Evolutionary conservation across 208 protist genomes (phyloP).

Genomic region (Leishmania braziliensis): DNA sequence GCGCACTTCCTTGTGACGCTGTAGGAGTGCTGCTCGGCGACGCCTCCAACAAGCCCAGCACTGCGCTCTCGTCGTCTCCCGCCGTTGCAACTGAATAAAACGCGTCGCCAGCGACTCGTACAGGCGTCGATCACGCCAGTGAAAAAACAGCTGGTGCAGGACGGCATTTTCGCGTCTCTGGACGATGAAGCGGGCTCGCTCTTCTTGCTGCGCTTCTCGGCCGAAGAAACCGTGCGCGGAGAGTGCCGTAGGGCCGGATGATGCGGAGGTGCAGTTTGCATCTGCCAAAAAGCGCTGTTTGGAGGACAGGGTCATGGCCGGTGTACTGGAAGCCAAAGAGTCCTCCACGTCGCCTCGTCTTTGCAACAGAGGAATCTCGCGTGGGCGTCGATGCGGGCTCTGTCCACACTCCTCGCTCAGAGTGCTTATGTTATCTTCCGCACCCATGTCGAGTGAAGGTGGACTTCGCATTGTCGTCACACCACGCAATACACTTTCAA

Average conservation of each 20-base stretch:
- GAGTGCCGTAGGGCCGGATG: background rate
- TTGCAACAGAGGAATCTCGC: background rate
- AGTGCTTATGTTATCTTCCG: background rate
- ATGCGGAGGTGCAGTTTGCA: background rate
- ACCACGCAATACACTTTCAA: conserved; percentile 8
- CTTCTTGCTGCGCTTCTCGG: background rate
- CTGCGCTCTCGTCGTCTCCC: conserved; percentile 4
- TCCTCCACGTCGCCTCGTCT: background rate
- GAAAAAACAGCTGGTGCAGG: conserved; percentile 14
- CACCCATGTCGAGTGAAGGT: background rate
- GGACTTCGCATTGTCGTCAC: background rate
- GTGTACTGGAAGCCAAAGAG: background rate
- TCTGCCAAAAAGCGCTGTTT: background rate
- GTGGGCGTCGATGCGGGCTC: background rate
- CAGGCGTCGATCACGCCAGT: conserved; percentile 47
- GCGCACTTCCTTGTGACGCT: conserved; percentile 11
- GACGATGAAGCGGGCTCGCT: background rate
- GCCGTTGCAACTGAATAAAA: conserved; percentile 17
- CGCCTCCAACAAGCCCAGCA: conserved; percentile 36
- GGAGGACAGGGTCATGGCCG: background rate
- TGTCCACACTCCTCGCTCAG: background rate
- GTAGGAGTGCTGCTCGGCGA: background rate
- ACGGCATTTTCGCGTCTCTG: background rate
- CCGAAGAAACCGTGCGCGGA: background rate
- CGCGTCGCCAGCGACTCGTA: conserved; percentile 33